Evolutionary conservation across 2,329 filamentous ascomycete species (phyloP).

Genomic region (Trichoderma brevicompactum): DNA sequence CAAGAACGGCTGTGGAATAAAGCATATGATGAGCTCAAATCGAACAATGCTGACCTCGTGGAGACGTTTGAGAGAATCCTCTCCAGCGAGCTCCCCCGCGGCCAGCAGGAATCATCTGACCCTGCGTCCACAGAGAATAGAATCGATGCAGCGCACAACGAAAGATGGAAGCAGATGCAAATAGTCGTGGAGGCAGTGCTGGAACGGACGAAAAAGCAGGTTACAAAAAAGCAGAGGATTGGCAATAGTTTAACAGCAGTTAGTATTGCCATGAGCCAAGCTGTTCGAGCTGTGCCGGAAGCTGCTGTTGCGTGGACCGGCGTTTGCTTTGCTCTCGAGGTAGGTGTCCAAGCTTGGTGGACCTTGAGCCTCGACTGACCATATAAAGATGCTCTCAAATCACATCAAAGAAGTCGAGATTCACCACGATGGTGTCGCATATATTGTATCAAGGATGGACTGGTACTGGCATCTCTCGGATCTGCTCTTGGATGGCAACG

Average conservation of each 20-base stretch:
- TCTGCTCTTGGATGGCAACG: neutral
- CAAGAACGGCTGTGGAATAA: neutral
- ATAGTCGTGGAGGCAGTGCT: neutral
- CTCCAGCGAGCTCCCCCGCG: neutral
- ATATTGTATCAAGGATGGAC: neutral
- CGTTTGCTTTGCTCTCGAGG: constrained; percentile 11
- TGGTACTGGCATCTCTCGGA: constrained; percentile 4
- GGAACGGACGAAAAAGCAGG: neutral
- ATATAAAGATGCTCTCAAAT: neutral
- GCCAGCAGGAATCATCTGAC: neutral
- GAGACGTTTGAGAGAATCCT: neutral
- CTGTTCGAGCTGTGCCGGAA: neutral
- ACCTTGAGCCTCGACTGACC: neutral
- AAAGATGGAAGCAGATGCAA: constrained; percentile 6
- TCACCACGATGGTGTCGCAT: neutral
- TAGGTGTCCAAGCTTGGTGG: neutral
- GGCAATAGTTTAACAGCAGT: neutral
- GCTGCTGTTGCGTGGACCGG: constrained; percentile 11
- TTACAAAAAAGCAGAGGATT: neutral
- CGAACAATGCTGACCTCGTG: neutral
- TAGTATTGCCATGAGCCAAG: constrained; percentile 25
- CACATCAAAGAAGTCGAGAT: neutral
- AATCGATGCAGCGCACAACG: neutral
- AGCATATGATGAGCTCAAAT: neutral
- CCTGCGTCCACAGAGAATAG: neutral